Evolutionary conservation across 306 rosid species (phyloP).

Genomic region (Quercus wislizeni): DNA sequence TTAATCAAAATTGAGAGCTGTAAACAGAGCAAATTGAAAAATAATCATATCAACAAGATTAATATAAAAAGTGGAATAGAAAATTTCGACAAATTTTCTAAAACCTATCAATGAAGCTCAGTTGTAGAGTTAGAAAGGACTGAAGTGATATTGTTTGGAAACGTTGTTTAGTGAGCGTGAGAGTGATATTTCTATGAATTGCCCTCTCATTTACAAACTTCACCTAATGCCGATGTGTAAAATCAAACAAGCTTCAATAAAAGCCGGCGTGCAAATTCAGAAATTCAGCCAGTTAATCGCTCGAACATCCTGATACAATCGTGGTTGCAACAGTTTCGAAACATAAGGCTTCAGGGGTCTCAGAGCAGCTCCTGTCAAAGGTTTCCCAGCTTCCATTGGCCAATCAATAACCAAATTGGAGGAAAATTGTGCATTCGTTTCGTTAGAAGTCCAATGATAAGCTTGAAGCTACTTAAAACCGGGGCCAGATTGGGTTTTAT

Average conservation of each 20-base stretch:
- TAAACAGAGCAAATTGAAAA: background rate
- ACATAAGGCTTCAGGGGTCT: constrained; percentile 14
- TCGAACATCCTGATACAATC: background rate
- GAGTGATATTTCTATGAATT: background rate
- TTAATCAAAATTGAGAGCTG: background rate
- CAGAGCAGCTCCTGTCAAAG: background rate
- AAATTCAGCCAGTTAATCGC: constrained; percentile 29
- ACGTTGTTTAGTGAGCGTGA: constrained; percentile 15
- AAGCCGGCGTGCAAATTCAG: background rate
- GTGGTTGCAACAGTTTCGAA: constrained; percentile 11
- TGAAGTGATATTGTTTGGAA: constrained; percentile 7
- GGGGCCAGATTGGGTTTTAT: constrained; percentile 51
- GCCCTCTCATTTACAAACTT: constrained; percentile 35
- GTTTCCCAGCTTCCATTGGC: background rate
- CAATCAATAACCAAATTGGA: constrained; percentile 1
- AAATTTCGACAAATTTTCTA: too few relatives aligned
- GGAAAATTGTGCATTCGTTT: background rate
- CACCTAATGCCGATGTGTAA: constrained; percentile 21
- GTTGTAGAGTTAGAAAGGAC: constrained; percentile 2
- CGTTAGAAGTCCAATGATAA: constrained; percentile 33
- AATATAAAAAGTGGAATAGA: too few relatives aligned
- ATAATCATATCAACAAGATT: background rate
- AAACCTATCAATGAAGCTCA: constrained; percentile 4
- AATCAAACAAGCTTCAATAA: background rate
- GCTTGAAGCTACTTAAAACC: constrained; percentile 39